These are phyloP conservation scores for Populus trichocarpa DNA, from an alignment of 441 rosid genomes.

Conservation along the genomic window DNA sequence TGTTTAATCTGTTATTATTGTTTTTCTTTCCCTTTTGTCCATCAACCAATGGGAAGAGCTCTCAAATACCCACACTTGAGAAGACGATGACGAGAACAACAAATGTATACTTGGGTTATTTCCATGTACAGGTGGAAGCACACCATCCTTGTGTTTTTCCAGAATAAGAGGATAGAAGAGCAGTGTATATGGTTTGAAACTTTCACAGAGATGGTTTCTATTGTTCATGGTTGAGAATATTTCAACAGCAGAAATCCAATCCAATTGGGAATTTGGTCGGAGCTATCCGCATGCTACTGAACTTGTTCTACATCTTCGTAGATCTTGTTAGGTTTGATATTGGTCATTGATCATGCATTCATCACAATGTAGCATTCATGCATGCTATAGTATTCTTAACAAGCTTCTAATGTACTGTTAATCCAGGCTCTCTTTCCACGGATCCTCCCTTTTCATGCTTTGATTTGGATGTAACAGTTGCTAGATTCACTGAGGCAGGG, in stretches of 20 bases:
- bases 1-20: constrained; percentile 19
- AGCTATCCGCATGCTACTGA: not conserved
- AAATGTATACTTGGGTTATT: constrained; percentile 49
- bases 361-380: too few relatives aligned
- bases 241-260: constrained; percentile 24
- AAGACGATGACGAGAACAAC: constrained; percentile 23
- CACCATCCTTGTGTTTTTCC: constrained; percentile 25
- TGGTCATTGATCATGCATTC: not conserved
- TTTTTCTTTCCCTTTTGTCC: constrained; percentile 16
- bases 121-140: constrained; percentile 56
- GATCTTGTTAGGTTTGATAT: not conserved
- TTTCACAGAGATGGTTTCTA: constrained; percentile 20
- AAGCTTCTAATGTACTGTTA: not conserved
- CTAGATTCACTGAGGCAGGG: too few relatives aligned
- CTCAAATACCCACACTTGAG: constrained; percentile 28
- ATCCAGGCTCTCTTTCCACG: not conserved
- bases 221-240: constrained; percentile 34
- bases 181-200: constrained; percentile 43
- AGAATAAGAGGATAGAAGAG: constrained; percentile 35
- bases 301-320: not conserved
- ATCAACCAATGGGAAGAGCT: constrained; percentile 31
- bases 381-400: not conserved
- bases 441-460: not conserved
- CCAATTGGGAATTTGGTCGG: constrained; percentile 10
- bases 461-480: not conserved